These are phyloP conservation scores for Penicillium frequentans DNA, from an alignment of 2,329 filamentous ascomycete species.

Conservation along the genomic window DNA sequence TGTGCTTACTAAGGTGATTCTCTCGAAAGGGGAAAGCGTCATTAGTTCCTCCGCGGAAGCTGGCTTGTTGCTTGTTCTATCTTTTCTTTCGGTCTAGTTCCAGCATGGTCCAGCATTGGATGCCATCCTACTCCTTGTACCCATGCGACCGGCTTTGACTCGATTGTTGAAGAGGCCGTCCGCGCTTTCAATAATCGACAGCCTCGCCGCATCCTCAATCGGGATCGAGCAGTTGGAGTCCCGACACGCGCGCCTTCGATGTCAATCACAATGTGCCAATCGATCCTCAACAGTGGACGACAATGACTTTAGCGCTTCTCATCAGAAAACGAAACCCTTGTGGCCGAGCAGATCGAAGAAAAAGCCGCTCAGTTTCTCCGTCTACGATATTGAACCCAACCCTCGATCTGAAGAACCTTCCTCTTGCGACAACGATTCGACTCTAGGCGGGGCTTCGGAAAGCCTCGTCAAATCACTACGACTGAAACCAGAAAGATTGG, in stretches of 20 bases:
- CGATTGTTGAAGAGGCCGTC: conserved; percentile 45
- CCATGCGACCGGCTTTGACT: conserved; percentile 46
- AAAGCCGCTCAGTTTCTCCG: conserved; percentile 20
- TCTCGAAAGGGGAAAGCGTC: conserved; percentile 18
- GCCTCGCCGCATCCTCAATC: conserved; percentile 29
- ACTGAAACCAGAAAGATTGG: conserved; percentile 36
- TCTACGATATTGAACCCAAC: conserved; percentile 30
- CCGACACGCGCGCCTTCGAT: conserved; percentile 29
- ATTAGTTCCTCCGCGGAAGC: conserved; percentile 11
- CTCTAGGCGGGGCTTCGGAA: background rate
- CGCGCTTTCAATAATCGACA: conserved; percentile 39
- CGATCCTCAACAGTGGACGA: conserved; percentile 6
- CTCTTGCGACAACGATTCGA: background rate
- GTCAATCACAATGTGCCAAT: conserved; percentile 23
- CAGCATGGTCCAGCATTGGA: conserved; percentile 28
- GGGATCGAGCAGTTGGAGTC: conserved; percentile 35
- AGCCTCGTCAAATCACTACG: conserved; percentile 15
- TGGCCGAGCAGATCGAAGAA: background rate
- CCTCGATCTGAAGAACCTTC: background rate
- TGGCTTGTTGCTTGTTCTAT: background rate
- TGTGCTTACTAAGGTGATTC: conserved; percentile 21
- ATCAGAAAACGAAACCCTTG: background rate
- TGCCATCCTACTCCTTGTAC: conserved; percentile 20
- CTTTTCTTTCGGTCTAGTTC: background rate
- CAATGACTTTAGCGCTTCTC: background rate